Percentiles rank a stretch among this genome's conserved stretches.
phyloP scores from a whole-genome alignment of 495 filamentous ascomycete genomes.

The Xylaria acuta region DNA sequence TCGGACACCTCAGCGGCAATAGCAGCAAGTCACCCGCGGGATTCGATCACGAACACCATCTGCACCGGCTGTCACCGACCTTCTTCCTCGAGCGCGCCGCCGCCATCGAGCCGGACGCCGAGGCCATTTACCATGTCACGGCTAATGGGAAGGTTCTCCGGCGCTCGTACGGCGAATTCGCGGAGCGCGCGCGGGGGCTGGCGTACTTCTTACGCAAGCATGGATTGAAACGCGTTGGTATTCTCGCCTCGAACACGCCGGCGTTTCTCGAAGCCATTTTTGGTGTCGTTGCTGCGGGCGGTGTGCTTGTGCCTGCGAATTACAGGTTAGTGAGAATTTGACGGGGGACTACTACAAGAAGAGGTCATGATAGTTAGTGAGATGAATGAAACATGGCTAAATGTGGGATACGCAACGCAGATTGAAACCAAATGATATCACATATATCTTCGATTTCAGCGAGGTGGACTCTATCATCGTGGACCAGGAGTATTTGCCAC shows the following conservation, averaged over 20 bases:
- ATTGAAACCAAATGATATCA: constrained; percentile 84
- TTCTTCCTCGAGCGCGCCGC: constrained; percentile 89
- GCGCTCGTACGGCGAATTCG: constrained; percentile 78
- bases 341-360: not conserved
- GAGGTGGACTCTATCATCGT: constrained; percentile 90
- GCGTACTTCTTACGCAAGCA: constrained; percentile 84
- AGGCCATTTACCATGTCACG: constrained; percentile 87
- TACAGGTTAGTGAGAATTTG: constrained; percentile 54
- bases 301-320: constrained; percentile 83
- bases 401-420: constrained; percentile 41
- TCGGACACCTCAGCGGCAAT: constrained; percentile 64
- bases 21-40: constrained; percentile 42
- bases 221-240: constrained; percentile 72
- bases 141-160: constrained; percentile 74
- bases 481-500: constrained; percentile 74
- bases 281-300: constrained; percentile 85
- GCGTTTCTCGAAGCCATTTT: constrained; percentile 92
- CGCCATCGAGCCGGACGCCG: constrained; percentile 84
- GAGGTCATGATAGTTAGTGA: not conserved
- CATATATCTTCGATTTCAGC: constrained; percentile 85
- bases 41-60: constrained; percentile 63
- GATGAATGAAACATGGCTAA: not conserved
- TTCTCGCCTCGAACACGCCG: constrained; percentile 90
- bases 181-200: constrained; percentile 83
- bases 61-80: constrained; percentile 86